phyloP scores from a whole-genome alignment of 1,284 basidiomycete genomes.

The Cystobasidium pallidum region DNA sequence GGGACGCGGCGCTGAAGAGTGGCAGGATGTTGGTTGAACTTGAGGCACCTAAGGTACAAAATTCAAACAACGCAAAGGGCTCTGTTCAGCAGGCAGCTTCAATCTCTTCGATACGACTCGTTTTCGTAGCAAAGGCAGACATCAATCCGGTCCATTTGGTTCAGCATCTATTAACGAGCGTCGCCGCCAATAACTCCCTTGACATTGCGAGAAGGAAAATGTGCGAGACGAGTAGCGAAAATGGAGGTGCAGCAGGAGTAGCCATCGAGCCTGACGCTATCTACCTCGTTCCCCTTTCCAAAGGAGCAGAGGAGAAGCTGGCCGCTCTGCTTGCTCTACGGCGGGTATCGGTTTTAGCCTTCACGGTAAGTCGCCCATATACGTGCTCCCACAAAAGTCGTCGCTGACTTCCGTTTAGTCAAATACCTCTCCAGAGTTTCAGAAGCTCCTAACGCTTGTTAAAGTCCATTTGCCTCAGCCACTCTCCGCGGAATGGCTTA shows the following conservation, averaged over 20 bases:
- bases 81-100: conserved; percentile 41
- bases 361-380: conserved; percentile 61
- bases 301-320: conserved; percentile 69
- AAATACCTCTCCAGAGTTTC: conserved; percentile 24
- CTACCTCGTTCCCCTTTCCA: conserved; percentile 69
- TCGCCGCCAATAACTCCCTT: conserved; percentile 71
- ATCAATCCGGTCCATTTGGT: conserved; percentile 71
- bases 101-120: conserved; percentile 57
- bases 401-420: conserved; percentile 10
- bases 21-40: not conserved
- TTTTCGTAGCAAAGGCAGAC: conserved; percentile 73
- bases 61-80: not conserved
- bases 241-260: not conserved
- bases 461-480: conserved; percentile 46
- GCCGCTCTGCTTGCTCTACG: conserved; percentile 69
- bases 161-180: conserved; percentile 71
- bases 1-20: not conserved
- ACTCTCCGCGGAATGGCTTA: conserved; percentile 38
- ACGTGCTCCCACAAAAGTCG: not conserved
- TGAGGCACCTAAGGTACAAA: not conserved
- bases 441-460: conserved; percentile 39
- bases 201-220: conserved; percentile 49
- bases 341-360: conserved; percentile 69
- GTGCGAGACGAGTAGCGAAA: not conserved
- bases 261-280: conserved; percentile 51